These are phyloP conservation scores for Rubia tinctorum DNA, from an alignment of 305 asterid genomes.

Conservation along the genomic window DNA sequence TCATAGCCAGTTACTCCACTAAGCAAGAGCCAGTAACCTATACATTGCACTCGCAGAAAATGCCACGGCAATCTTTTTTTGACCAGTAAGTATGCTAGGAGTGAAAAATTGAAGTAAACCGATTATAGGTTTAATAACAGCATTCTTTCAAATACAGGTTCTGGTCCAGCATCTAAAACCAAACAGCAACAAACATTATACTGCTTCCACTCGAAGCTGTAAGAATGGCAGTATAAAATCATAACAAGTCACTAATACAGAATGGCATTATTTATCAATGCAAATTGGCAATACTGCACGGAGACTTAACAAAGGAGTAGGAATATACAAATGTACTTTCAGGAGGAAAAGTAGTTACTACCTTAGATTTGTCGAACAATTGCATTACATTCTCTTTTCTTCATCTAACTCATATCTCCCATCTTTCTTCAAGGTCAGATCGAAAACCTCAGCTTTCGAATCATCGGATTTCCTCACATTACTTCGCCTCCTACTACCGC, in stretches of 20 bases:
- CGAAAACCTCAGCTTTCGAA: conserved; percentile 40
- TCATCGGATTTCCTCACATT: conserved; percentile 23
- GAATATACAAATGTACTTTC: conserved; percentile 21
- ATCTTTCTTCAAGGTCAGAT: conserved; percentile 59
- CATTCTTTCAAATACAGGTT: neutral
- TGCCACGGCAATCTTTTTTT: neutral
- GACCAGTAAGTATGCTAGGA: neutral
- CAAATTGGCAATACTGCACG: conserved; percentile 16
- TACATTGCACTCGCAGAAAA: neutral
- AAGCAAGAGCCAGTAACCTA: neutral
- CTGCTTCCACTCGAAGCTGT: neutral
- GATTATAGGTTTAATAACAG: neutral
- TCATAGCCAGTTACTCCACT: neutral
- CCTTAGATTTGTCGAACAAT: neutral
- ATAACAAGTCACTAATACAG: neutral
- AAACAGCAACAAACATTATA: neutral
- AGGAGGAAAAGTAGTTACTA: conserved; percentile 19
- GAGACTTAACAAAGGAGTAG: conserved; percentile 14
- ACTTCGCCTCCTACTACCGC: conserved; percentile 25
- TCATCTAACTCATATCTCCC: conserved; percentile 53
- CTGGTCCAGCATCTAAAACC: neutral
- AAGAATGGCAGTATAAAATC: neutral
- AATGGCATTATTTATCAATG: conserved; percentile 9
- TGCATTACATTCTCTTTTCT: conserved; percentile 18
- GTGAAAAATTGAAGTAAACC: neutral